phyloP scores from a whole-genome alignment of 1,284 basidiomycete species.

The Heterobasidion parviporum region DNA sequence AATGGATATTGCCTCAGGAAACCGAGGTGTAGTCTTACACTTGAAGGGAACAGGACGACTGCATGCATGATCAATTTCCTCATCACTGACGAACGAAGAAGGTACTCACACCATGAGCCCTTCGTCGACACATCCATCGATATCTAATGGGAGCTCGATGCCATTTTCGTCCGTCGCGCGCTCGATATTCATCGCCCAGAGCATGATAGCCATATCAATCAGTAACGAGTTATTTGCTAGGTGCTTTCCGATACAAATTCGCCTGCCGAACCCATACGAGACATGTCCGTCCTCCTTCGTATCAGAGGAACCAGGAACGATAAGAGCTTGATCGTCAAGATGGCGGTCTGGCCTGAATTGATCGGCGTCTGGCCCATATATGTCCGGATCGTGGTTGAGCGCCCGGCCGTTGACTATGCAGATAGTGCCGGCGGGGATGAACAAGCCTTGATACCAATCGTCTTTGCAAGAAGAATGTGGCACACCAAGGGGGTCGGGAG shows the following conservation, averaged over 20 bases:
- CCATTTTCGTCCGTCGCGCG: not conserved
- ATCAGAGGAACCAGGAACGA: not conserved
- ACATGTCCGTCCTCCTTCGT: conserved; percentile 2
- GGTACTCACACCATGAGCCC: not conserved
- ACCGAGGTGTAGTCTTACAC: not conserved
- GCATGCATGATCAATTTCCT: not conserved
- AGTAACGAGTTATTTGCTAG: not conserved
- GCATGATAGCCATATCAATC: not conserved
- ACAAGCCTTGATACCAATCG: conserved; percentile 13
- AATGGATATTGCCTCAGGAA: not conserved
- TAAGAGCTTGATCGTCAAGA: not conserved
- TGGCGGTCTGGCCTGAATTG: conserved; percentile 1
- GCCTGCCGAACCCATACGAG: conserved; percentile 2
- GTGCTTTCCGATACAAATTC: conserved; percentile 9
- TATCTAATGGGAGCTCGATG: not conserved
- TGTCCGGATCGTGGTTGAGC: not conserved
- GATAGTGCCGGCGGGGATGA: conserved; percentile 15
- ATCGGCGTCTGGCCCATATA: not conserved
- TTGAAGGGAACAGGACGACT: not conserved
- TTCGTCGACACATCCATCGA: not conserved
- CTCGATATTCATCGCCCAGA: not conserved
- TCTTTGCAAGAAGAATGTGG: conserved; percentile 10
- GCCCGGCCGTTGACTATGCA: conserved; percentile 10
- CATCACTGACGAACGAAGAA: not conserved
- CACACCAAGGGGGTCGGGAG: conserved; percentile 3